Percentiles rank a stretch among this genome's conserved stretches.
Conservation (phyloP, 352 stramenopile species). For the Globisporangium nodosum region DNA sequence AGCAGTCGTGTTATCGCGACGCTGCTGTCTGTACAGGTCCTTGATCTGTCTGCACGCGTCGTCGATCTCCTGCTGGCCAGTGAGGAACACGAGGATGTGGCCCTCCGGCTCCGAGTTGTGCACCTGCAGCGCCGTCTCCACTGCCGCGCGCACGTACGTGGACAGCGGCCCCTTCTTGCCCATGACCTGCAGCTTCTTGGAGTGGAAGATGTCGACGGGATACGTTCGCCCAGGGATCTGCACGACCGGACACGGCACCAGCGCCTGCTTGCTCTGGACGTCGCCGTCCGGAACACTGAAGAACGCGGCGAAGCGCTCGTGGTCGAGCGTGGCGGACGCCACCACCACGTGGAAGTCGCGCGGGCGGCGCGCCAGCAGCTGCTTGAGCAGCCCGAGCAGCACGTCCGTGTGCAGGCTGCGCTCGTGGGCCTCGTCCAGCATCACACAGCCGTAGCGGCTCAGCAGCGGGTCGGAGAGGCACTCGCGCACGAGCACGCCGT, state of each 20-base stretch:
- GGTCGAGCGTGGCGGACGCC: slow-evolving; percentile 90
- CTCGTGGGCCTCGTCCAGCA: slow-evolving; percentile 98
- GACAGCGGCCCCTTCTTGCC: slow-evolving; percentile 51
- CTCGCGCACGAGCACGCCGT: slow-evolving; percentile 79
- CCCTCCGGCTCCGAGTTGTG: slow-evolving; percentile 65
- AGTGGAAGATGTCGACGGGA: slow-evolving; percentile 93
- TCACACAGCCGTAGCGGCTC: slow-evolving; percentile 82
- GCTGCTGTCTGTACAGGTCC: slow-evolving; percentile 22
- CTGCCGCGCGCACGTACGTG: slow-evolving; percentile 54
- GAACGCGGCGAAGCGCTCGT: slow-evolving; percentile 84
- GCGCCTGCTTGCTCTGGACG: neutral
- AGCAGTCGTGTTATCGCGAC: slow-evolving; percentile 4
- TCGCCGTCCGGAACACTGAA: slow-evolving; percentile 33
- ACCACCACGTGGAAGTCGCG: slow-evolving; percentile 92
- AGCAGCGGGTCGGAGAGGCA: slow-evolving; percentile 74
- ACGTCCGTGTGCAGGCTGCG: slow-evolving; percentile 98
- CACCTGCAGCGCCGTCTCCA: slow-evolving; percentile 77
- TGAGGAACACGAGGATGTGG: slow-evolving; percentile 95
- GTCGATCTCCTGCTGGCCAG: slow-evolving; percentile 92
- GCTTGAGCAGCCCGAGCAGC: slow-evolving; percentile 92
- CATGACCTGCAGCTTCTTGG: slow-evolving; percentile 80
- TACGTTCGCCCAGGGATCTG: slow-evolving; percentile 89
- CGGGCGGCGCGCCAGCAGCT: slow-evolving; percentile 49
- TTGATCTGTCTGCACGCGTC: slow-evolving; percentile 86
- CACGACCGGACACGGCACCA: slow-evolving; percentile 67